Base-by-base conservation (phyloP, 345 rosid species). In the Litchi chinensis region DNA sequence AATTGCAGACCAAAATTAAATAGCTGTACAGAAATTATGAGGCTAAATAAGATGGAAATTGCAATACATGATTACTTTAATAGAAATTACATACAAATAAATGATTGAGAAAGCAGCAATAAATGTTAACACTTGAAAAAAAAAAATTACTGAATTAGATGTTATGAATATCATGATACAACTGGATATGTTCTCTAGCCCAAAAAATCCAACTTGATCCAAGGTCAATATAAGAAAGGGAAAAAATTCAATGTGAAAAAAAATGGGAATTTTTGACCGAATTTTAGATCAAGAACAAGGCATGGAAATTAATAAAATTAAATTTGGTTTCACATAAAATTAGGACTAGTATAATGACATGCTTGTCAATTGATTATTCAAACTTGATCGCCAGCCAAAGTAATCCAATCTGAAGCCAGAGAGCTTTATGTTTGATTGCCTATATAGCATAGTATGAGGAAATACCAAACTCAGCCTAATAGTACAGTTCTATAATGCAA, bases 21-120 rank as follows among this genome's bases (percentile, higher is more conserved):
- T 50, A 68, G 13, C 60, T 54, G 6, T 21, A 15, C 39, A 16
- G 19, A 62, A 26, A 11, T 19, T 28, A 5, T 46, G 70, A 16
- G 2, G 65, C 24, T 26, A 72, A 48, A 44, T 32, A 15, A 50
- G 54, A 26, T 50, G 70, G 76, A 64, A 74, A 75, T 19, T 18
- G 15, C 11, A 43, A 75, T 3, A 46, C 2, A 48, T 48, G 37
- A 11, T 70, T 50, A 37, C 52, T 76, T 65, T 46, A 65, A n/a
- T 16, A 3, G 13, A 39, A 52, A 19, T 52, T 65, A 39, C 21
- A 22, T 19, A 65, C 26, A 66, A 41, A 70, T 8, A 12, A 76
- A 66, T 28, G 48, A 37, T 66, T 4, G 5, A 3, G 9, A 63
- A 59, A 16, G 28, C 10, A 64, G 28, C 43, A 24, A 21, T 7